Percentiles rank a stretch among this genome's conserved stretches.
These are phyloP conservation scores for Penicillium polonicum DNA, from an alignment of 2,329 filamentous ascomycete species.

Conservation along the genomic window DNA sequence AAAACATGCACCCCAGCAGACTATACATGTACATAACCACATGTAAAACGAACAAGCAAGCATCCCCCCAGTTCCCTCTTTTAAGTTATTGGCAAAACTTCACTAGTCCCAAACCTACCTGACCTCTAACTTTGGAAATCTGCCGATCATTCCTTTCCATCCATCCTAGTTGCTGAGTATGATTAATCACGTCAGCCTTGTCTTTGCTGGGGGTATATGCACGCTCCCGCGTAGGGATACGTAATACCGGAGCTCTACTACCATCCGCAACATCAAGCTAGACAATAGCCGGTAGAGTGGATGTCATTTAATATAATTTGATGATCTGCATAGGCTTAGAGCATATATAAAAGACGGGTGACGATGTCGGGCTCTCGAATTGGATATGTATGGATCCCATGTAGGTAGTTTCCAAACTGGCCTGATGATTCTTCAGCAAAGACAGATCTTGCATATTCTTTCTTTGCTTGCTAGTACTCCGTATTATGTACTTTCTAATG, in stretches of 20 bases:
- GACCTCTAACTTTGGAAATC: background rate
- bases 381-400: background rate
- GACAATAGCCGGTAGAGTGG: background rate
- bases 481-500: background rate
- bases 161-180: background rate
- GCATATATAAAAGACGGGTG: background rate
- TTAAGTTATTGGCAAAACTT: constrained; percentile 3
- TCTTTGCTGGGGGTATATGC: background rate
- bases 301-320: background rate
- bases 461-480: background rate
- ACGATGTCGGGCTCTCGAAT: background rate
- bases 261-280: background rate
- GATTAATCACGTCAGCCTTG: background rate
- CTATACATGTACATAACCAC: background rate
- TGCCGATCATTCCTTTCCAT: background rate
- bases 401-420: background rate
- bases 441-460: background rate
- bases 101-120: background rate
- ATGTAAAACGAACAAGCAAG: background rate
- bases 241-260: background rate
- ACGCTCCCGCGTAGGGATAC: background rate
- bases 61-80: background rate
- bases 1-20: background rate
- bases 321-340: background rate
- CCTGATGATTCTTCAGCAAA: background rate